Percentiles rank a stretch among this genome's conserved stretches.
Evolutionary conservation across 805 yeast genomes (phyloP).

Genomic region (Danielozyma ontarioensis): DNA sequence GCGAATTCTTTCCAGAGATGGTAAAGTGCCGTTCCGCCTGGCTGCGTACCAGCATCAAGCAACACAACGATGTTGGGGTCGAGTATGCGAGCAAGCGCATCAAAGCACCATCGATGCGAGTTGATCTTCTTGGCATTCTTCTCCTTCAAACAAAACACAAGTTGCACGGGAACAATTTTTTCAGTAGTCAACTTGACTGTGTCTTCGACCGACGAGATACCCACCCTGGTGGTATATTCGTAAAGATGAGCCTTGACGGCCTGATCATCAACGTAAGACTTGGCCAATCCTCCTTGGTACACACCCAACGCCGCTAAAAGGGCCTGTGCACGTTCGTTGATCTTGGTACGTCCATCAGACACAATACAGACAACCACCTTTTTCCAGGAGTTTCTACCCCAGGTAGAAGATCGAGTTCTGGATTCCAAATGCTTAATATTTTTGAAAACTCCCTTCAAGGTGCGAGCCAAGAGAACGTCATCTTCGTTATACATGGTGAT

Average conservation of each 20-base stretch:
- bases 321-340: conserved; percentile 58
- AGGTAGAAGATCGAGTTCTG: conserved; percentile 42
- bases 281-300: conserved; percentile 63
- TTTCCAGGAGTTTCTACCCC: conserved; percentile 51
- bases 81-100: conserved; percentile 86
- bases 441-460: conserved; percentile 60
- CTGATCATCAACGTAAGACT: conserved; percentile 52
- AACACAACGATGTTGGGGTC: conserved; percentile 88
- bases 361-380: conserved; percentile 60
- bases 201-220: conserved; percentile 23
- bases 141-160: conserved; percentile 82
- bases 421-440: conserved; percentile 55
- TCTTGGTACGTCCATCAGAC: conserved; percentile 62
- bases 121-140: conserved; percentile 89
- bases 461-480: conserved; percentile 54
- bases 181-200: conserved; percentile 49
- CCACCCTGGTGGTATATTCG: conserved; percentile 16
- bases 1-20: conserved; percentile 62
- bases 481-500: conserved; percentile 67
- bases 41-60: conserved; percentile 64
- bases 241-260: conserved; percentile 52
- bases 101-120: conserved; percentile 96
- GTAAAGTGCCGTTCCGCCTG: conserved; percentile 50
- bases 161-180: conserved; percentile 58
- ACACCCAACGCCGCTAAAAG: conserved; percentile 61